phyloP scores from a whole-genome alignment of 495 filamentous ascomycete species.

The Xylaria grammica region DNA sequence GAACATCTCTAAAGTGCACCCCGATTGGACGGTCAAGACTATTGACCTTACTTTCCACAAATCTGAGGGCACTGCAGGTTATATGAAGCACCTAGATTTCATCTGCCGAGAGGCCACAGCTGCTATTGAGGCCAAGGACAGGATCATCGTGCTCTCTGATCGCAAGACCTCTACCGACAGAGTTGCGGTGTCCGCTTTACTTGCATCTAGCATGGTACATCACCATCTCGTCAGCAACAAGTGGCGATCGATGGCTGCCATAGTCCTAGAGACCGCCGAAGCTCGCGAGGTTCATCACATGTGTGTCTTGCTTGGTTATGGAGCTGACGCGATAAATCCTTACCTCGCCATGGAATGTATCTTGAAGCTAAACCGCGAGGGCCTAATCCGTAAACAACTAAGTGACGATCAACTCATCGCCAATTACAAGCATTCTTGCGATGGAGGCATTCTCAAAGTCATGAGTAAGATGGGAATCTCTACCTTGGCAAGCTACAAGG shows the following conservation, averaged over 20 bases:
- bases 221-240: conserved; percentile 97
- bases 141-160: conserved; percentile 90
- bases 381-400: conserved; percentile 88
- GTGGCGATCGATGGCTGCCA: conserved; percentile 87
- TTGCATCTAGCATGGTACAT: conserved; percentile 94
- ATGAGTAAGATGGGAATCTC: conserved; percentile 99
- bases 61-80: conserved; percentile 80
- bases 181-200: conserved; percentile 84
- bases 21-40: conserved; percentile 87
- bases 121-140: conserved; percentile 83
- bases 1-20: conserved; percentile 75
- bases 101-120: conserved; percentile 89
- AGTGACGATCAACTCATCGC: conserved; percentile 83
- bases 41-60: conserved; percentile 98
- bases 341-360: conserved; percentile 99
- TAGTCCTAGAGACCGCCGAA: conserved; percentile 94
- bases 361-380: conserved; percentile 96
- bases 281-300: conserved; percentile 99
- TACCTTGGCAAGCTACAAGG: conserved; percentile 97
- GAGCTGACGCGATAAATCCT: conserved; percentile 94
- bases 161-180: conserved; percentile 83
- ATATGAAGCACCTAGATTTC: conserved; percentile 84
- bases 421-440: conserved; percentile 98
- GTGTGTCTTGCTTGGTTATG: conserved; percentile 96
- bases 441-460: conserved; percentile 98